Evolutionary conservation across 345 rosid genomes (phyloP).

Genomic region (Limnanthes douglasii): DNA sequence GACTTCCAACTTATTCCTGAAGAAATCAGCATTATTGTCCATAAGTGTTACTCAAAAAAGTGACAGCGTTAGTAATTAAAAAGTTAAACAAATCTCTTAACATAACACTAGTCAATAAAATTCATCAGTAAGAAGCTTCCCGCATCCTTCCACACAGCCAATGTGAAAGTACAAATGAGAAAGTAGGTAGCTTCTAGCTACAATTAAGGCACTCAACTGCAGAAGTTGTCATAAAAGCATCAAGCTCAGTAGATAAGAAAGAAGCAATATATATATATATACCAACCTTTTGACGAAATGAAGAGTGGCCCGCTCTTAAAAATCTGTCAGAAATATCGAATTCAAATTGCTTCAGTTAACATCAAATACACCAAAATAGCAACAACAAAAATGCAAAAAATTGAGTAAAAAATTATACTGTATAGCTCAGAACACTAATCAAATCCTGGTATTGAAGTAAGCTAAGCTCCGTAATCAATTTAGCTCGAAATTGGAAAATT

Average conservation of each 20-base stretch:
- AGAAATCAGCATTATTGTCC: too few relatives aligned
- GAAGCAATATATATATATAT: too few relatives aligned
- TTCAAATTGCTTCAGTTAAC: not conserved
- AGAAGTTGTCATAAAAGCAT: not conserved
- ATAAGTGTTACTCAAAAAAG: too few relatives aligned
- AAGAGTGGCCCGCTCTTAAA: constrained; percentile 93
- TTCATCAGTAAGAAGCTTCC: too few relatives aligned
- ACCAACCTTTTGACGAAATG: constrained; percentile 89
- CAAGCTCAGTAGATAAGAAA: not conserved
- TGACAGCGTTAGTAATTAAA: too few relatives aligned
- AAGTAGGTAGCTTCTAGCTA: too few relatives aligned
- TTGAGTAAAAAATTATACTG: not conserved
- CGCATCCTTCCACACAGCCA: too few relatives aligned
- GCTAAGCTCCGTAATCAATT: not conserved
- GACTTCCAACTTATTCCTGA: constrained; percentile 98
- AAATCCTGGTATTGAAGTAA: too few relatives aligned
- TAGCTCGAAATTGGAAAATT: not conserved
- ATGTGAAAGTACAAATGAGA: too few relatives aligned
- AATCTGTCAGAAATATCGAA: constrained; percentile 38
- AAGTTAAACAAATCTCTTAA: not conserved
- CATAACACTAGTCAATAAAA: not conserved
- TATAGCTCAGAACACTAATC: too few relatives aligned
- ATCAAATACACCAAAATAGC: not conserved
- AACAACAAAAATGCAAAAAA: not conserved
- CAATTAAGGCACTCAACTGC: too few relatives aligned